Evolutionary conservation across 345 rosid genomes (phyloP), one percentile per base, ranked within the genome.

Genomic region (Linum lewisii): DNA sequence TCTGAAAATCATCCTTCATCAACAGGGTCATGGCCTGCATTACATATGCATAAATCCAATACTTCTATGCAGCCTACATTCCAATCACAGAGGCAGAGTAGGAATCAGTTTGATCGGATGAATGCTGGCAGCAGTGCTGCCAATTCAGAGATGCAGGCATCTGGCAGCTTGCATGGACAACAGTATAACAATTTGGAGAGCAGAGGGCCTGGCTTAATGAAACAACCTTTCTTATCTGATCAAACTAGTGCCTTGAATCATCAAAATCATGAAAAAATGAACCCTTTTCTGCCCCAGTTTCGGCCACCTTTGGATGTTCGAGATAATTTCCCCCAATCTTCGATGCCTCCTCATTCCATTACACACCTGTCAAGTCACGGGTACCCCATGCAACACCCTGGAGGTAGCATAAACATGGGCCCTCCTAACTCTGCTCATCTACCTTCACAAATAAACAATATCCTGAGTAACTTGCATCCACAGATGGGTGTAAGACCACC

Each of bases 401-500:
- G 70, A 63, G 37, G 61, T 51, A 56, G 61, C 21, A 42, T 58
- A 24, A 61, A 75, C 64, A 59, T 66, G 72, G 71, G 42, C 65
- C 72, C 65, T 36, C 58, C 77, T 53, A 80, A 67, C 70, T 52
- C 65, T 21, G 25, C 73, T 20, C 75, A 75, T 47, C 70, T 68
- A 37, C 77, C 84, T 69, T 67, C 85, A 57, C 70, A 79, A n/a
- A 57, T 69, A 54, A 80, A 68, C 56, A 80, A 73, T 78, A 75
- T 74, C 54, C 66, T 72, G 22, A 73, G 56, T 58, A 51, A 76
- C 52, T 70, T 72, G 47, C 78, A 65, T 57, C 57, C 75, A 34
- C 75, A 51, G 53, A 68, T 78, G 42, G 86, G 77, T 64, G 57
- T 73, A 56, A 59, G 77, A 66, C 93, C 88, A 66, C 93, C 88